Base-by-base conservation (phyloP, 805 yeast genomes). In the Candida wancherniae region DNA sequence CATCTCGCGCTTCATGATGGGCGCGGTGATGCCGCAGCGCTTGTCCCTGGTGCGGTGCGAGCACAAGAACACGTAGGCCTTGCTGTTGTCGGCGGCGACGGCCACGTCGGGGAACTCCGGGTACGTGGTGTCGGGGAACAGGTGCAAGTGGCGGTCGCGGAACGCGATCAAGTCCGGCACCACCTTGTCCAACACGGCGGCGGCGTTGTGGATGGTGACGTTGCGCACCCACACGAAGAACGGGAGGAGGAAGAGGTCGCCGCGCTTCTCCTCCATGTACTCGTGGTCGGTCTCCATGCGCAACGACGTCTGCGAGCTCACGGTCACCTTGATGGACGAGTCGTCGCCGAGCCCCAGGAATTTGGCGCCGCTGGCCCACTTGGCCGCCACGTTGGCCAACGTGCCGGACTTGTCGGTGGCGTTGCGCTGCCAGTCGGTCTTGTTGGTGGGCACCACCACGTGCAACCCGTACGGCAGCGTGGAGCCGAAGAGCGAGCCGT, bases 21-120 rank as follows among this genome's bases (percentile, higher is more conserved):
- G 97, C 0, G 97, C 97, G 1, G 97, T 85, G 27, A 86, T 67
- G 28, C 96, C 97, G 58, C 98, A 90, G 39, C 90, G 67, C 55
- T 86, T 88, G 53, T 90, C 98, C 55, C 97, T 77, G 8, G 94
- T 84, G 29, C 70, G 68, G 57, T 90, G 98, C 0, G 97, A 88
- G 49, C 98, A 90, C 30, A 92, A 57, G 28, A 92, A 70, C 2
- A 90, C 66, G 46, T 70, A 73, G 1, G 81, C 55, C 24, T 55
- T 54, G 36, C 49, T 45, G 4, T 37, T 19, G 33, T 59, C 57
- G 14, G 42, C 29, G 19, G 53, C 58, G 3, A 75, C 53, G 9
- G 41, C 25, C 31, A 60, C 58, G 11, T 57, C 54, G 14, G 59
- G 47, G 16, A 61, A 43, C 17, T 29, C 37, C 2, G 37, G 28